Percentiles rank a stretch among this genome's conserved stretches.
These are phyloP conservation scores for Elongisporangium prolatum DNA, from an alignment of 352 stramenopile species.

Conservation along the genomic window DNA sequence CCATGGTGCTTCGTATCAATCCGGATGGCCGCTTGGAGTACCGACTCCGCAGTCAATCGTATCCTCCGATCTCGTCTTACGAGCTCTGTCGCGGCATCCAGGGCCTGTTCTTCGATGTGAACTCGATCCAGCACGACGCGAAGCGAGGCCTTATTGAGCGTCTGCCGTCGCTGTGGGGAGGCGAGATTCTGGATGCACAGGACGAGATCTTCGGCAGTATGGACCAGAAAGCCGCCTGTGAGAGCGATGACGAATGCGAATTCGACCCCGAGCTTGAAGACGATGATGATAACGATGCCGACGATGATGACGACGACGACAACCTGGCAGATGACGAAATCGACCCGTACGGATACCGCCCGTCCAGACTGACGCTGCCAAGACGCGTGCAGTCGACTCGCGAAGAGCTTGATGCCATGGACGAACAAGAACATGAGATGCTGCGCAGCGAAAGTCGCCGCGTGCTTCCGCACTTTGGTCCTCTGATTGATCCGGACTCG, in stretches of 20 bases:
- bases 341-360: slow-evolving; percentile 8
- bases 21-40: slow-evolving; percentile 68
- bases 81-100: slow-evolving; percentile 66
- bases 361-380: neutral
- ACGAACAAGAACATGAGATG: slow-evolving; percentile 60
- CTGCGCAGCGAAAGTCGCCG: slow-evolving; percentile 57
- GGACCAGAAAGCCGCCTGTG: slow-evolving; percentile 19
- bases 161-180: slow-evolving; percentile 67
- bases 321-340: slow-evolving; percentile 17
- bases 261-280: slow-evolving; percentile 31
- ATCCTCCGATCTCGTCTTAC: slow-evolving; percentile 65
- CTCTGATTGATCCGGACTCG: slow-evolving; percentile 63
- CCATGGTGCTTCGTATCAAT: slow-evolving; percentile 67
- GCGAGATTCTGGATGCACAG: slow-evolving; percentile 51
- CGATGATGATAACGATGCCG: slow-evolving; percentile 32
- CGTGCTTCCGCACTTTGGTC: slow-evolving; percentile 56
- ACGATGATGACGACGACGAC: slow-evolving; percentile 27
- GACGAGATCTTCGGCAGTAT: slow-evolving; percentile 55
- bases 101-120: slow-evolving; percentile 73
- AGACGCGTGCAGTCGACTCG: slow-evolving; percentile 27
- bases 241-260: slow-evolving; percentile 48
- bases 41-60: slow-evolving; percentile 55
- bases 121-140: slow-evolving; percentile 76
- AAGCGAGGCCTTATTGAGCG: slow-evolving; percentile 72
- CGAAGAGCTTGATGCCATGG: slow-evolving; percentile 59